phyloP scores from a whole-genome alignment of 202 grass and related monocot genomes.

The Elaeis oleifera region DNA sequence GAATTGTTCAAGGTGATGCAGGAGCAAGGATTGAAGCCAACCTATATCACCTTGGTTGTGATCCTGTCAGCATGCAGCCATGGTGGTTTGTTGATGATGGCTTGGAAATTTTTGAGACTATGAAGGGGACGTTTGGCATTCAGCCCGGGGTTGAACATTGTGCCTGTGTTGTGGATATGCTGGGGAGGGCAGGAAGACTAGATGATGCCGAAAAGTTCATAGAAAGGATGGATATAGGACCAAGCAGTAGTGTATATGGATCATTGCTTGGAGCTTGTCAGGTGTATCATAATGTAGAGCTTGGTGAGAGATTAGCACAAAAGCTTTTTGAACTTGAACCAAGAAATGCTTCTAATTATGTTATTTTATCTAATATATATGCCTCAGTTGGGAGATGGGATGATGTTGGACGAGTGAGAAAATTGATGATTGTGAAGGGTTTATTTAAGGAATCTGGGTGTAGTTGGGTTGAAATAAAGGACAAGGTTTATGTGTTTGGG shows the following conservation, averaged over 20 bases:
- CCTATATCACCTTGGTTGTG: conserved; percentile 14
- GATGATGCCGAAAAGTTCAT: conserved; percentile 19
- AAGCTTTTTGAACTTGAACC: conserved; percentile 17
- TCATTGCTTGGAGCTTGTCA: conserved; percentile 25
- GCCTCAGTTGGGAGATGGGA: conserved; percentile 15
- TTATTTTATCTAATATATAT: conserved; percentile 26
- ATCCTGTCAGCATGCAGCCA: conserved; percentile 17
- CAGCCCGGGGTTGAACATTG: conserved; percentile 11
- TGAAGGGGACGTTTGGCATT: conserved; percentile 9
- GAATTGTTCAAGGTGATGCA: conserved; percentile 16
- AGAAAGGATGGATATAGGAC: neutral
- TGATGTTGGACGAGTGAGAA: conserved; percentile 9
- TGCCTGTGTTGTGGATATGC: conserved; percentile 25
- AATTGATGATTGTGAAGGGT: conserved; percentile 4
- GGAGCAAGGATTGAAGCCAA: conserved; percentile 11
- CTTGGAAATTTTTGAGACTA: conserved; percentile 12
- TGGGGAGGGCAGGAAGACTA: conserved; percentile 19
- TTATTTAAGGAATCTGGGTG: conserved; percentile 16
- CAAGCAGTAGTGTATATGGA: conserved; percentile 9
- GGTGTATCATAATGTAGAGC: conserved; percentile 18
- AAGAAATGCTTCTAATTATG: conserved; percentile 13
- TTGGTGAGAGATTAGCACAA: conserved; percentile 16
- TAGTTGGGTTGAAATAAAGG: conserved; percentile 19
- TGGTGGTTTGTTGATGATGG: conserved; percentile 11
- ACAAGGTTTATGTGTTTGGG: conserved; percentile 9